Conservation (phyloP, 2,329 filamentous ascomycete genomes). For the Stylonectria norvegica region DNA sequence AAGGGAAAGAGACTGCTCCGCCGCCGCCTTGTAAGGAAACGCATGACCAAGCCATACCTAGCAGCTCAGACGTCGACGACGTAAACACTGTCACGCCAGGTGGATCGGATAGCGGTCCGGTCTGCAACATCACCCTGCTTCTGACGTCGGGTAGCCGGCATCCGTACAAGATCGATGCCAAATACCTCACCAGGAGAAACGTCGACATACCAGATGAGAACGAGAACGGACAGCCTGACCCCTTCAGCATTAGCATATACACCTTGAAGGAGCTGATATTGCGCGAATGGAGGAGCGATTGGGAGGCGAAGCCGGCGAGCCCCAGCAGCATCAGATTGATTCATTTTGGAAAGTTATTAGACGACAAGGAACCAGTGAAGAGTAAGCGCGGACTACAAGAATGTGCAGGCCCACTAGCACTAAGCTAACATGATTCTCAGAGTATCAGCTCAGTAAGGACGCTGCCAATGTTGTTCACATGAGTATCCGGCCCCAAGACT, state of each 20-base stretch:
- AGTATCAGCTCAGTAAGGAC: slow-evolving; percentile 73
- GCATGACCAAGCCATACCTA: slow-evolving; percentile 38
- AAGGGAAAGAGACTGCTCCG: slow-evolving; percentile 31
- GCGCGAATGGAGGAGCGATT: slow-evolving; percentile 88
- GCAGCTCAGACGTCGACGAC: slow-evolving; percentile 43
- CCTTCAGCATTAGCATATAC: slow-evolving; percentile 87
- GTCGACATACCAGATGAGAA: slow-evolving; percentile 69
- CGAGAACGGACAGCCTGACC: slow-evolving; percentile 62
- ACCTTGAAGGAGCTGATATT: slow-evolving; percentile 92
- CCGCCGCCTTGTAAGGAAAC: slow-evolving; percentile 30
- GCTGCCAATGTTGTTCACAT: slow-evolving; percentile 87
- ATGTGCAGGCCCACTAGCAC: too few relatives aligned
- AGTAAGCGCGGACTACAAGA: slow-evolving; percentile 56
- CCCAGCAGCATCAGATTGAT: slow-evolving; percentile 89
- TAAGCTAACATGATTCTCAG: slow-evolving; percentile 50
- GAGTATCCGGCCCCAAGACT: slow-evolving; percentile 83
- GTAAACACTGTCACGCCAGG: slow-evolving; percentile 34
- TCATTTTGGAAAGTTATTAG: slow-evolving; percentile 84
- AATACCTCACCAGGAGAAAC: slow-evolving; percentile 76
- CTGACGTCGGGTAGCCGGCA: slow-evolving; percentile 79
- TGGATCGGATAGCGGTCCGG: slow-evolving; percentile 34
- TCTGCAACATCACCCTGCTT: slow-evolving; percentile 76
- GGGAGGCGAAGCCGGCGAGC: slow-evolving; percentile 81
- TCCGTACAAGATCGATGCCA: slow-evolving; percentile 85
- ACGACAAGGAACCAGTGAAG: slow-evolving; percentile 80